A percentile compares a stretch with the other conserved stretches of the same genome.
phyloP scores from a whole-genome alignment of 768 basidiomycete species.

The Tulasnella sp. region DNA sequence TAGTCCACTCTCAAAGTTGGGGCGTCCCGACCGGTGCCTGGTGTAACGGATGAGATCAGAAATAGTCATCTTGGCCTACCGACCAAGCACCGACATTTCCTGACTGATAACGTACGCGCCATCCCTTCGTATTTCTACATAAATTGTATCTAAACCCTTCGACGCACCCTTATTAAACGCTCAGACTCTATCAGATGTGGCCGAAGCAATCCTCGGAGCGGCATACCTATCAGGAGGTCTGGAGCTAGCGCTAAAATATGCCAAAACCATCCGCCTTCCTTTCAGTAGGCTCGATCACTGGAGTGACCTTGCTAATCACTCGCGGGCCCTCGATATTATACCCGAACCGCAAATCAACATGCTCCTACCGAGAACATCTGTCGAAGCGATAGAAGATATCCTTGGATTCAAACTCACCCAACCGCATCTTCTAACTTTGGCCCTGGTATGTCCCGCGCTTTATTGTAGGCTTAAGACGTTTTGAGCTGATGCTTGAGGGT shows the following conservation, averaged over 20 bases:
- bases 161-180: too few species aligned
- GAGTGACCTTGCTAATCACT: conserved; percentile 49
- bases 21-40: too few species aligned
- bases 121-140: too few species aligned
- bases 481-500: too few species aligned
- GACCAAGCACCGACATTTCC: too few species aligned
- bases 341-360: not conserved
- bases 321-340: not conserved
- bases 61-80: too few species aligned
- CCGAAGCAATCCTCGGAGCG: conserved; percentile 76
- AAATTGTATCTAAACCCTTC: too few species aligned
- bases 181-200: conserved; percentile 73
- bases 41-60: too few species aligned
- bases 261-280: conserved; percentile 55
- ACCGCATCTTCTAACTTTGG: conserved; percentile 57
- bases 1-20: too few species aligned
- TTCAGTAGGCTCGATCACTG: conserved; percentile 54
- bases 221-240: conserved; percentile 66
- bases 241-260: conserved; percentile 51
- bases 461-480: too few species aligned
- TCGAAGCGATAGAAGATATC: conserved; percentile 50
- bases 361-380: conserved; percentile 23
- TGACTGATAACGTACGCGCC: too few species aligned
- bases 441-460: conserved; percentile 42
- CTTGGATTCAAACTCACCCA: conserved; percentile 52